A percentile compares a stretch with the other conserved stretches of the same genome.
Evolutionary conservation across 345 rosid genomes (phyloP).

Genomic region (Gossypium arboreum): DNA sequence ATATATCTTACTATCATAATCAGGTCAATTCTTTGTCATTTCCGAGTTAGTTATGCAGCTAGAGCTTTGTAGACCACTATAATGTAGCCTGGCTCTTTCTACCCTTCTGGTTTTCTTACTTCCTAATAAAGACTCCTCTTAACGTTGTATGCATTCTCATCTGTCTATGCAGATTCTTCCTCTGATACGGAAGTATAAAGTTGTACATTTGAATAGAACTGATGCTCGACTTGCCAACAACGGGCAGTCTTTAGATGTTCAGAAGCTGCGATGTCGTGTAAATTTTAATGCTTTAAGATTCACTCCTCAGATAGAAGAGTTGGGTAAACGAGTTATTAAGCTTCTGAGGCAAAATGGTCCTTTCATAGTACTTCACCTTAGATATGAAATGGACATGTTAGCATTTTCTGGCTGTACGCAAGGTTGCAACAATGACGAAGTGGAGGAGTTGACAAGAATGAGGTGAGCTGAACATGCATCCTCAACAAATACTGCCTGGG

Average conservation of each 20-base stretch:
- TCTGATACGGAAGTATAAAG: conserved; percentile 73
- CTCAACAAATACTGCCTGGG: background rate
- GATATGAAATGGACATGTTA: conserved; percentile 99
- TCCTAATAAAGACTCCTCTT: background rate
- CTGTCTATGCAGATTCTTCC: conserved; percentile 76
- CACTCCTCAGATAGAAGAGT: conserved; percentile 87
- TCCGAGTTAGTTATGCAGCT: background rate
- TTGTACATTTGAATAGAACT: conserved; percentile 80
- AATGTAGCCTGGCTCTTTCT: background rate
- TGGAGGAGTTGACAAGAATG: conserved; percentile 91
- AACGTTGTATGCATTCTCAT: background rate
- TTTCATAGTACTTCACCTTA: conserved; percentile 83
- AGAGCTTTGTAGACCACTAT: background rate
- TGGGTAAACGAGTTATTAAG: conserved; percentile 73
- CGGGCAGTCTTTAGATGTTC: conserved; percentile 62
- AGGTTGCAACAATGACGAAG: conserved; percentile 84
- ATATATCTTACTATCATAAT: conserved; percentile 69
- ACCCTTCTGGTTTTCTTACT: background rate
- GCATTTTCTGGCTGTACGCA: conserved; percentile 97
- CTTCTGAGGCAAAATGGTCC: conserved; percentile 83
- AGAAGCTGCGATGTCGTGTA: conserved; percentile 91
- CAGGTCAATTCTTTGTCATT: conserved; percentile 38
- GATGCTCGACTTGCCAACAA: conserved; percentile 92
- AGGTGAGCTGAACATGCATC: conserved; percentile 42
- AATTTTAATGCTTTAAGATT: conserved; percentile 81